Evolutionary conservation across 345 rosid species (phyloP).

Genomic region (Eucalyptus coolabah): DNA sequence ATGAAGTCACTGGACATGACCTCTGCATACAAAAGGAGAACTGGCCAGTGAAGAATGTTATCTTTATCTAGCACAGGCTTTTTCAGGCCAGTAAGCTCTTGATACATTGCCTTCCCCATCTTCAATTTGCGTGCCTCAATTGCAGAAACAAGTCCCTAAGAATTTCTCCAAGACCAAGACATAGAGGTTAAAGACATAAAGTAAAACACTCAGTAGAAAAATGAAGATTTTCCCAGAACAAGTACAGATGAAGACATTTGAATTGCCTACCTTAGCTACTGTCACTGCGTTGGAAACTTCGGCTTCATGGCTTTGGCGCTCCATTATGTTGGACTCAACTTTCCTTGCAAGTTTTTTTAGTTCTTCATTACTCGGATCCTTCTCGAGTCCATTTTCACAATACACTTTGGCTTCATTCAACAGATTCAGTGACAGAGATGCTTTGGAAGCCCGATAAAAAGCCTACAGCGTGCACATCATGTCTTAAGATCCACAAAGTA

Average conservation of each 20-base stretch:
- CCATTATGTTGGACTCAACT: conserved; percentile 44
- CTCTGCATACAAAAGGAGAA: conserved; percentile 80
- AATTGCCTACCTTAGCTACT: conserved; percentile 55
- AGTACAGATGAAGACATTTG: neutral
- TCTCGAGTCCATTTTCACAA: conserved; percentile 40
- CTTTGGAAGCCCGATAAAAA: conserved; percentile 82
- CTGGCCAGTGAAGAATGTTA: conserved; percentile 86
- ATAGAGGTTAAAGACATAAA: neutral
- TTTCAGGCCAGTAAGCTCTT: conserved; percentile 64
- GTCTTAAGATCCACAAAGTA: neutral
- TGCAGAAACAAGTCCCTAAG: conserved; percentile 59
- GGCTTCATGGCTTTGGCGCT: conserved; percentile 41
- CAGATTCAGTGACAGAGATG: conserved; percentile 50
- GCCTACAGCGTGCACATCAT: conserved; percentile 23
- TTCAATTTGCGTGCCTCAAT: conserved; percentile 57
- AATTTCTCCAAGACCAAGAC: neutral
- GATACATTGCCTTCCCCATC: conserved; percentile 65
- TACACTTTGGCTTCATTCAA: conserved; percentile 48
- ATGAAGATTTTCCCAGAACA: neutral
- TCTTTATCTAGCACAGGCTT: conserved; percentile 63
- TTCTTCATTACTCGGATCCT: conserved; percentile 59
- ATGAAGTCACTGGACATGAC: conserved; percentile 89
- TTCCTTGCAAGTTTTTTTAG: conserved; percentile 46
- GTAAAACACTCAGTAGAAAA: neutral
- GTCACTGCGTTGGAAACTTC: conserved; percentile 43